These are phyloP conservation scores for Kluyveromyces lactis DNA, from an alignment of 805 yeast species.

Conservation along the genomic window DNA sequence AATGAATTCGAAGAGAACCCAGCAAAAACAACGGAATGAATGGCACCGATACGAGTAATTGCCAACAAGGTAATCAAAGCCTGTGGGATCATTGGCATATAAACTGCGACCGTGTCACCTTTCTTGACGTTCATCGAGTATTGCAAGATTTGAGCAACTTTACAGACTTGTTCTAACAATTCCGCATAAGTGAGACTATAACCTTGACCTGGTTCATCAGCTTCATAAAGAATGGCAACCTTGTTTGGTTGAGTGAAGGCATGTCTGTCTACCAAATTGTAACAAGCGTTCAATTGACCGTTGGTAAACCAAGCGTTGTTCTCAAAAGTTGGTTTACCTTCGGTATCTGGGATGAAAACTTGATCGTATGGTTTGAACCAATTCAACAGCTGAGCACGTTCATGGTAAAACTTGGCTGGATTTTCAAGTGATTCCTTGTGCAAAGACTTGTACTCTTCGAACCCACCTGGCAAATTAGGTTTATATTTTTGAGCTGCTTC, in stretches of 20 bases:
- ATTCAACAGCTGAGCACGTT: slow-evolving; percentile 58
- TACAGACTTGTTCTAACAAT: slow-evolving; percentile 59
- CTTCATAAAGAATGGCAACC: slow-evolving; percentile 71
- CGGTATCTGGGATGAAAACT: slow-evolving; percentile 34
- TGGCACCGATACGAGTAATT: slow-evolving; percentile 71
- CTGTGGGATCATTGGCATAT: slow-evolving; percentile 80
- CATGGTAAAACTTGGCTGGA: slow-evolving; percentile 77
- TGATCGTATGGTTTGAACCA: slow-evolving; percentile 76
- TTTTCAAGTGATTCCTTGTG: slow-evolving; percentile 69
- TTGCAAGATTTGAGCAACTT: slow-evolving; percentile 61
- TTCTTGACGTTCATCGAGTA: slow-evolving; percentile 56
- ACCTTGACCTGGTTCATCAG: slow-evolving; percentile 67
- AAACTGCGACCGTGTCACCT: slow-evolving; percentile 82
- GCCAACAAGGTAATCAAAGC: slow-evolving; percentile 72
- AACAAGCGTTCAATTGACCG: slow-evolving; percentile 73
- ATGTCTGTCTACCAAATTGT: slow-evolving; percentile 77
- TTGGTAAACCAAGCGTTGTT: slow-evolving; percentile 69
- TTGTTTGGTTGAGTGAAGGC: slow-evolving; percentile 65
- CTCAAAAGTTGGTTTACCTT: slow-evolving; percentile 33
- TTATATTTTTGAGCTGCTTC: slow-evolving; percentile 27
- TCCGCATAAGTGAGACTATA: slow-evolving; percentile 59
- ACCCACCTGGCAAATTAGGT: slow-evolving; percentile 45
- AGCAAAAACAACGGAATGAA: slow-evolving; percentile 80
- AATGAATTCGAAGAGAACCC: slow-evolving; percentile 72
- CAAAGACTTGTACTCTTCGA: slow-evolving; percentile 61